Conservation (phyloP, 2,329 filamentous ascomycete species). For the Cordyceps fumosorosea region DNA sequence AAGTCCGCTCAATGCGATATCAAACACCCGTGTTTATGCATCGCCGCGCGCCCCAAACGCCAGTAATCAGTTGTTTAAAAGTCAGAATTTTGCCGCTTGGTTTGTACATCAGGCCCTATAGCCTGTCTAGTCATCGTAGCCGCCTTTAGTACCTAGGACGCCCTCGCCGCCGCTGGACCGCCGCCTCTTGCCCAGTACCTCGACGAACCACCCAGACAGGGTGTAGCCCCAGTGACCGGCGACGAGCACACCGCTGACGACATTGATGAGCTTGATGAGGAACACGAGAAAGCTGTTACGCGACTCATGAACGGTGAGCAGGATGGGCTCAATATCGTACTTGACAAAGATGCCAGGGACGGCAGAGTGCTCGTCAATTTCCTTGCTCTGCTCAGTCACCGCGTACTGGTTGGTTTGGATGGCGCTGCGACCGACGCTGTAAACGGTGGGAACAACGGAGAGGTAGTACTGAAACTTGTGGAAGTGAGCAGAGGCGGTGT, state of each 20-base stretch:
- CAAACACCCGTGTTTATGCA: constrained; percentile 1
- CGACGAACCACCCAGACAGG: constrained; percentile 66
- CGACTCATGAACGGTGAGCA: constrained; percentile 77
- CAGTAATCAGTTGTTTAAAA: neutral
- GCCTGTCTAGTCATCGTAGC: constrained; percentile 20
- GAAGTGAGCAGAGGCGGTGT: constrained; percentile 69
- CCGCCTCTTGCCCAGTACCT: constrained; percentile 45
- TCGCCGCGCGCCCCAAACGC: neutral
- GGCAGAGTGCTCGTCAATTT: constrained; percentile 55
- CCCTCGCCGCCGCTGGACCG: constrained; percentile 40
- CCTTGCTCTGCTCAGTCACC: constrained; percentile 78
- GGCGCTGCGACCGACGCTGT: constrained; percentile 61
- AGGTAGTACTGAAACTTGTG: constrained; percentile 98
- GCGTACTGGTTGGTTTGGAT: constrained; percentile 97
- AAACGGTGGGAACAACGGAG: constrained; percentile 89
- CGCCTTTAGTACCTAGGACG: constrained; percentile 43
- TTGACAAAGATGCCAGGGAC: constrained; percentile 96
- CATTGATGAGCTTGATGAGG: constrained; percentile 78
- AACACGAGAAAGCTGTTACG: constrained; percentile 69
- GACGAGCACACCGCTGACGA: constrained; percentile 83
- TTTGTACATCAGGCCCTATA: neutral
- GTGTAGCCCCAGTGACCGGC: constrained; percentile 92
- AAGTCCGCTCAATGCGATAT: neutral
- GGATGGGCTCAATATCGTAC: constrained; percentile 95
- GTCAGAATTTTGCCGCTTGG: neutral